A percentile compares a stretch with the other conserved stretches of the same genome.
phyloP scores from a whole-genome alignment of 2,329 filamentous ascomycete species.

The Scolecobasidium constrictum region DNA sequence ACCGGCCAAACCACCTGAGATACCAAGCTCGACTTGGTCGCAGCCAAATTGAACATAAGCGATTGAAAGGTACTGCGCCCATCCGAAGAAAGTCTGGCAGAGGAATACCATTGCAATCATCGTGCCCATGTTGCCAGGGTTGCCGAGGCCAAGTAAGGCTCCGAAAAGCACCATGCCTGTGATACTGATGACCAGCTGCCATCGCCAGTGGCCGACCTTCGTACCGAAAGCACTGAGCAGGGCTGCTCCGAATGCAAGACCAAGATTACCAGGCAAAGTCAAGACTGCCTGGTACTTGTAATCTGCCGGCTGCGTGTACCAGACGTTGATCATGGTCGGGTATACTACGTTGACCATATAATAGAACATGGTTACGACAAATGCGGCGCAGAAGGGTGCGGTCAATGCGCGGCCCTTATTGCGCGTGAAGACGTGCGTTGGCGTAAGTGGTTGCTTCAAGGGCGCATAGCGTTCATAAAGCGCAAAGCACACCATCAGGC shows the following conservation, averaged over 20 bases:
- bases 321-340: conserved; percentile 9
- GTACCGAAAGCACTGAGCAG: conserved; percentile 8
- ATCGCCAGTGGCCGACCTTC: conserved; percentile 8
- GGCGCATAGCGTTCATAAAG: conserved; percentile 21
- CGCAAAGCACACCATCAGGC: conserved; percentile 18
- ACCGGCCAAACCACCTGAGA: conserved; percentile 14
- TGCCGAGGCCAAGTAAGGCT: conserved; percentile 6
- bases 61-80: conserved; percentile 22
- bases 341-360: conserved; percentile 19
- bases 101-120: conserved; percentile 15
- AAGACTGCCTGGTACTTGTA: conserved; percentile 5
- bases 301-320: background rate
- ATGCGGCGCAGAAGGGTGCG: conserved; percentile 32
- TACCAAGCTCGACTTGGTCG: conserved; percentile 15
- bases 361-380: conserved; percentile 42
- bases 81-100: conserved; percentile 18
- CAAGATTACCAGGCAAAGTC: conserved; percentile 8
- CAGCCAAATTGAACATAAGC: conserved; percentile 22
- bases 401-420: conserved; percentile 37
- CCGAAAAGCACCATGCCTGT: conserved; percentile 8
- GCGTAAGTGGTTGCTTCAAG: conserved; percentile 27
- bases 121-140: conserved; percentile 7
- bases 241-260: conserved; percentile 7
- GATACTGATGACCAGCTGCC: conserved; percentile 1
- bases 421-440: conserved; percentile 34